Evolutionary conservation across 2,329 filamentous ascomycete species (phyloP).

Genomic region (Trichoderma sp.): DNA sequence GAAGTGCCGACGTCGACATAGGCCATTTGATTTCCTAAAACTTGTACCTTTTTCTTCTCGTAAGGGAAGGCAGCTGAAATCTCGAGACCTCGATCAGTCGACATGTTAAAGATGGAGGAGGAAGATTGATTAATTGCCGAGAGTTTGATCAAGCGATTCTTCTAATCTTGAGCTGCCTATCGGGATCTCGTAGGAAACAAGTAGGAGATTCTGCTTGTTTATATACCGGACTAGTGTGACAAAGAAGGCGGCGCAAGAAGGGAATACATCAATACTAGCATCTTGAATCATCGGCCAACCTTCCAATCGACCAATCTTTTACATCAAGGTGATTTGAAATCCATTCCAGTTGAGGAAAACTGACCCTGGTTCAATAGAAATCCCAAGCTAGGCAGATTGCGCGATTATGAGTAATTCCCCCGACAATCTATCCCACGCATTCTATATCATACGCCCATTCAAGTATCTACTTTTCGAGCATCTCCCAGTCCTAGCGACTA

Average conservation of each 20-base stretch:
- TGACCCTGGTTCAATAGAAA: neutral
- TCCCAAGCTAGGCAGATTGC: neutral
- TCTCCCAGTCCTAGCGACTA: neutral
- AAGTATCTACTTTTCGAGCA: too few relatives aligned
- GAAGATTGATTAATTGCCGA: neutral
- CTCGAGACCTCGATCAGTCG: neutral
- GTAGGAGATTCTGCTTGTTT: too few relatives aligned
- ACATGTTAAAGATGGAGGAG: neutral
- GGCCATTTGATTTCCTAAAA: neutral
- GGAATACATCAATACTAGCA: too few relatives aligned
- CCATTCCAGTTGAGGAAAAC: neutral
- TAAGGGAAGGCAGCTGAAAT: constrained; percentile 1
- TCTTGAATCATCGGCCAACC: too few relatives aligned
- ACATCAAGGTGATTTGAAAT: too few relatives aligned
- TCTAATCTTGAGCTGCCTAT: too few relatives aligned
- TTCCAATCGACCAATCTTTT: too few relatives aligned
- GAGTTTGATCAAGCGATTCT: neutral
- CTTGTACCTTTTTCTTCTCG: neutral
- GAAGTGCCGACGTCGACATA: neutral
- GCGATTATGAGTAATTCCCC: too few relatives aligned
- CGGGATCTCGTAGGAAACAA: too few relatives aligned
- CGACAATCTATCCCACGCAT: neutral
- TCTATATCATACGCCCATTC: neutral
- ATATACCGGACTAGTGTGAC: too few relatives aligned
- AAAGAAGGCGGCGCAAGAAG: too few relatives aligned